phyloP scores from a whole-genome alignment of 345 rosid species.

The Aquilaria yunnanensis region DNA sequence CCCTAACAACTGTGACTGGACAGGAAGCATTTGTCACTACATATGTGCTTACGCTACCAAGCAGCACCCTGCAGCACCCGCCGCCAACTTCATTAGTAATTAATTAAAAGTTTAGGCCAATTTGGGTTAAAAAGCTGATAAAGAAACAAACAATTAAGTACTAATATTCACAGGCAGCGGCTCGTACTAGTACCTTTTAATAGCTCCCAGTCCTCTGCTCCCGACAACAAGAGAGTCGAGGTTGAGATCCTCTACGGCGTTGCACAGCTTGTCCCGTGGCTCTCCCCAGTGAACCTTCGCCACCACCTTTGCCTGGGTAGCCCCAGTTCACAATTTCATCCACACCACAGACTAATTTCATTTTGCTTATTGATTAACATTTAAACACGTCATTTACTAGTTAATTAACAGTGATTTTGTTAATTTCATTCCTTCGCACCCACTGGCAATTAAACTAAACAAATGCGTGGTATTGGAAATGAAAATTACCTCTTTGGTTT shows the following conservation, averaged over 20 bases:
- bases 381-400: no score
- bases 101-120: no score
- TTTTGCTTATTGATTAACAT: no score
- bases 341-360: no score
- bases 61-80: conserved; percentile 40
- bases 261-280: conserved; percentile 46
- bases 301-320: conserved; percentile 35
- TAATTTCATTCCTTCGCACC: neutral
- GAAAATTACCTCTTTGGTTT: conserved; percentile 39
- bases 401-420: neutral
- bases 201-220: conserved; percentile 45
- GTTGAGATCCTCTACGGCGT: conserved; percentile 43
- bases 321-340: no score
- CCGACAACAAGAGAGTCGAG: conserved; percentile 43
- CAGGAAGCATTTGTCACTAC: conserved; percentile 69
- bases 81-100: no score
- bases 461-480: neutral
- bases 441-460: neutral
- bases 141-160: neutral
- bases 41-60: conserved; percentile 75
- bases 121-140: no score
- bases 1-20: conserved; percentile 77
- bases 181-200: conserved; percentile 34
- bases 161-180: neutral
- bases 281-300: conserved; percentile 62